Conservation (phyloP, 2,329 filamentous ascomycete genomes). For the Phyllosticta paracitricarpa region DNA sequence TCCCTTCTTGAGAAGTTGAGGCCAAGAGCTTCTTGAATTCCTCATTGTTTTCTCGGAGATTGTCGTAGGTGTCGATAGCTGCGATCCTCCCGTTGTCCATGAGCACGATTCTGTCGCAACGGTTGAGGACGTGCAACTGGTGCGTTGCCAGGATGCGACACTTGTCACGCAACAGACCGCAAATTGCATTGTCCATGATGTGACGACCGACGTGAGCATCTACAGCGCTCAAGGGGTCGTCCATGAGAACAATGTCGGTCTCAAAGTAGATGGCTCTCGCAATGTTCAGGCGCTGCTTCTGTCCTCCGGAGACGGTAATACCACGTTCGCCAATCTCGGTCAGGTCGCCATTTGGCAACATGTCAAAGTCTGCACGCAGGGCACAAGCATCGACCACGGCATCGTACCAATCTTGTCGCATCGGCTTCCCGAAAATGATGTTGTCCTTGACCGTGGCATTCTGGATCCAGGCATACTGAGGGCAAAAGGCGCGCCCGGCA, state of each 20-base stretch:
- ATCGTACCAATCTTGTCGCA: conserved; percentile 66
- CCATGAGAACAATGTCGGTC: conserved; percentile 53
- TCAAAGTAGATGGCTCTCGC: conserved; percentile 64
- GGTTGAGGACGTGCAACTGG: conserved; percentile 82
- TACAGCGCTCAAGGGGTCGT: conserved; percentile 51
- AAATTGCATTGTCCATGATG: conserved; percentile 89
- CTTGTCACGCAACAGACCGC: conserved; percentile 78
- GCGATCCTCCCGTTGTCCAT: conserved; percentile 80
- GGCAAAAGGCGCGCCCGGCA: conserved; percentile 78
- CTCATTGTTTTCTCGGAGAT: conserved; percentile 69
- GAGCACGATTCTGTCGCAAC: conserved; percentile 87
- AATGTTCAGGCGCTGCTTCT: conserved; percentile 92
- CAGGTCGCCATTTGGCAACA: conserved; percentile 78
- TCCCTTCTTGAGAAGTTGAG: conserved; percentile 58
- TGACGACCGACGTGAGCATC: conserved; percentile 52
- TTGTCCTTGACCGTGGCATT: conserved; percentile 82
- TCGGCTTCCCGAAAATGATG: conserved; percentile 77
- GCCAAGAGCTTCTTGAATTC: conserved; percentile 76
- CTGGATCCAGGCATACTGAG: conserved; percentile 97
- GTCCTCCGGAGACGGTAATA: conserved; percentile 89
- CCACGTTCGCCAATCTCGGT: conserved; percentile 94
- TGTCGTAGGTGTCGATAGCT: conserved; percentile 80
- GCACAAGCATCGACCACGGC: conserved; percentile 81
- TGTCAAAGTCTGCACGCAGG: conserved; percentile 74
- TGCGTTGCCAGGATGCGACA: conserved; percentile 88